Evolutionary conservation across 2,329 filamentous ascomycete genomes (phyloP), one percentile per base, ranked within the genome.

Genomic region (Diaporthe helianthi): DNA sequence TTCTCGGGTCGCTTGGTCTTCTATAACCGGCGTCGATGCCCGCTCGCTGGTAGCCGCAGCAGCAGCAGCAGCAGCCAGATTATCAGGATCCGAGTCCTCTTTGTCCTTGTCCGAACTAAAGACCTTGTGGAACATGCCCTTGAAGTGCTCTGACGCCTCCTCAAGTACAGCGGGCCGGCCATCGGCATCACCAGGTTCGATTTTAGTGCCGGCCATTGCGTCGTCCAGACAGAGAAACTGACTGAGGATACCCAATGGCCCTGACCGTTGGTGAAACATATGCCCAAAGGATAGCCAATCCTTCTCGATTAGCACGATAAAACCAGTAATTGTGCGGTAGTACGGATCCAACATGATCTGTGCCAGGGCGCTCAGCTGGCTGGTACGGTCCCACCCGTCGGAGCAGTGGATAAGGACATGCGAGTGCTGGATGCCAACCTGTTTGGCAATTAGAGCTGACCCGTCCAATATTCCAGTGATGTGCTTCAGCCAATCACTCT

Each of bases 231-330:
- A 88, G 22, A 89, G 85, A 77, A 99, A 99, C 94, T 94, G 98
- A 76, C 97, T 97, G 73, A 98, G 95, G 73, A 93, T 93, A 76
- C 90, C 93, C 67, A 98, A 82, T 74, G 92, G 92, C 3, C 96
- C 96, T 17, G 93, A 93, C n/a, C 96, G 90, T 75, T 97, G 89
- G 67, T 94, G 90, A 80, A 99, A 99, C 91, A 97, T 98, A 80
- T 99, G 95, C 1, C 96, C 96, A 81, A 98, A 99, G 0, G 95
- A 96, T 15, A 99, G 82, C 93, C 96, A 99, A 77, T 99, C 96
- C 79, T 99, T 99, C 80, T 99, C 96, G 2, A 99, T 87, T 8
- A 99, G 83, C 2, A 97, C 90, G 74, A 98, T 94, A 79, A 98
- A 99, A 0, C 96, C 96, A 74, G 98, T 92, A 61, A 99, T 83